Evolutionary conservation across 2,329 filamentous ascomycete species (phyloP).

Genomic region (Diaporthe sp.): DNA sequence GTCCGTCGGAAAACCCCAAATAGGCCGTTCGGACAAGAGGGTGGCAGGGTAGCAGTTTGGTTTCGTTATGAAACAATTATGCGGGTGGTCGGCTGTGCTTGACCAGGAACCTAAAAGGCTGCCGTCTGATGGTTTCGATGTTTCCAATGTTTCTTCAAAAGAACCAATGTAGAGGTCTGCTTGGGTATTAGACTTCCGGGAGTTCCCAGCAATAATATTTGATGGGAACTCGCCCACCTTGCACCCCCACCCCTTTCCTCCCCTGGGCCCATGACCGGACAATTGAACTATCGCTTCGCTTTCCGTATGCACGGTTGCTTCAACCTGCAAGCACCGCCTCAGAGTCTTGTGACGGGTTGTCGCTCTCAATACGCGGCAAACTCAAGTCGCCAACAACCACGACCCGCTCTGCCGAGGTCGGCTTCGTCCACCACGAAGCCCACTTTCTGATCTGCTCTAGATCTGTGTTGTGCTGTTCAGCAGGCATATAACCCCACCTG

Average conservation of each 20-base stretch:
- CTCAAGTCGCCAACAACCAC: neutral
- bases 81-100: neutral
- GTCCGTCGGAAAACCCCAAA: constrained; percentile 25
- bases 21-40: constrained; percentile 19
- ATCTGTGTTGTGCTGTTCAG: constrained; percentile 55
- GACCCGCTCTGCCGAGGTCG: neutral
- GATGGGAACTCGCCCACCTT: no score
- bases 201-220: neutral
- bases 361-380: neutral
- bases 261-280: neutral
- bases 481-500: constrained; percentile 64
- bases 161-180: neutral
- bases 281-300: neutral
- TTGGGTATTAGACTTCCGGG: neutral
- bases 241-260: no score
- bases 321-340: neutral
- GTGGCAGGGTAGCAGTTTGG: constrained; percentile 20
- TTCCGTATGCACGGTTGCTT: neutral
- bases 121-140: neutral
- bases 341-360: neutral
- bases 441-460: constrained; percentile 50
- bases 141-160: neutral
- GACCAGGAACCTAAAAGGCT: neutral
- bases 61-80: constrained; percentile 30
- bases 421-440: constrained; percentile 35